Evolutionary conservation across 805 yeast species (phyloP).

Genomic region (Candida krabiensis): DNA sequence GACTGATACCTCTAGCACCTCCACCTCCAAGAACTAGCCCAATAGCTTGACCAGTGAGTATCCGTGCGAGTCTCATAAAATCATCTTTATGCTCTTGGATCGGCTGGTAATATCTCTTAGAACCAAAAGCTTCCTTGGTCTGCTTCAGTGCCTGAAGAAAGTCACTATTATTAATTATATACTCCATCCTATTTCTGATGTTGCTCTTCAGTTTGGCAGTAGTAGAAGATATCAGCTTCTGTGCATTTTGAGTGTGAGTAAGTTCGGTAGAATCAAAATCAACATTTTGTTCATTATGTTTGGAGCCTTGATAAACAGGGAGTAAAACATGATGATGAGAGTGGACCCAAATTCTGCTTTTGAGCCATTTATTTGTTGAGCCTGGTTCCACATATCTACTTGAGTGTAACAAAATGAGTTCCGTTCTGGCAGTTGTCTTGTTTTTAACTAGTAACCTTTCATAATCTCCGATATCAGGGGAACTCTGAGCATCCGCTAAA

Average conservation of each 20-base stretch:
- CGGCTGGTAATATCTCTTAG: constrained; percentile 31
- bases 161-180: constrained; percentile 28
- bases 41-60: constrained; percentile 88
- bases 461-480: constrained; percentile 79
- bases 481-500: constrained; percentile 78
- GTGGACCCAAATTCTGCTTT: constrained; percentile 85
- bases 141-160: constrained; percentile 29
- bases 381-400: constrained; percentile 85
- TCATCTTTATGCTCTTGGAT: constrained; percentile 74
- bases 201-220: constrained; percentile 27
- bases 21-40: constrained; percentile 97
- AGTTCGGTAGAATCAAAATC: constrained; percentile 14
- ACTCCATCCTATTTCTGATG: constrained; percentile 28
- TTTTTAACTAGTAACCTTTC: constrained; percentile 73
- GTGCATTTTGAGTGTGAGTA: constrained; percentile 2
- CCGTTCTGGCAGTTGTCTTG: constrained; percentile 85
- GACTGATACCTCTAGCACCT: constrained; percentile 94
- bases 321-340: constrained; percentile 91
- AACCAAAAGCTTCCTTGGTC: constrained; percentile 24
- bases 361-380: constrained; percentile 79
- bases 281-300: constrained; percentile 14
- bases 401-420: constrained; percentile 79
- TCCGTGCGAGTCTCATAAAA: constrained; percentile 84
- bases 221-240: constrained; percentile 20
- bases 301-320: constrained; percentile 23